Conservation (phyloP, 352 stramenopile genomes). For the Globisporangium yorkense region DNA sequence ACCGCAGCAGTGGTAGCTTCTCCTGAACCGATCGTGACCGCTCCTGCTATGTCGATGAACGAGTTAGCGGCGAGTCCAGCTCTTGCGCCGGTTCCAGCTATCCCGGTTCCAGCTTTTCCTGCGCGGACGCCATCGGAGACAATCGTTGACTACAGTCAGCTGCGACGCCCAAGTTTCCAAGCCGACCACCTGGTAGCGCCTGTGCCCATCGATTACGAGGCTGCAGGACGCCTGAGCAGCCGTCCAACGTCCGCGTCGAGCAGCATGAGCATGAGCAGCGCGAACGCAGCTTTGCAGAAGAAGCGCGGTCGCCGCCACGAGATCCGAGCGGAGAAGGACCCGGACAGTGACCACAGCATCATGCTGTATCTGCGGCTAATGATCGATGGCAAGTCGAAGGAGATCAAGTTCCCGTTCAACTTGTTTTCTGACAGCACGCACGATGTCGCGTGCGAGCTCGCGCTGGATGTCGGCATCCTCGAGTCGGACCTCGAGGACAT, state of each 20-base stretch:
- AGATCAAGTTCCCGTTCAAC: constrained; percentile 96
- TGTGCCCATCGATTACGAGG: constrained; percentile 5
- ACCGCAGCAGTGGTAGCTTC: no score
- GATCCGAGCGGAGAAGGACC: constrained; percentile 77
- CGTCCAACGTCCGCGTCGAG: constrained; percentile 27
- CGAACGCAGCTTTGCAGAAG: constrained; percentile 7
- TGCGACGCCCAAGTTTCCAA: constrained; percentile 15
- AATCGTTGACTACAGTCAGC: constrained; percentile 16
- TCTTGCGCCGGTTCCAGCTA: neutral
- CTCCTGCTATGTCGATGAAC: neutral
- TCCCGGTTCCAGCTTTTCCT: neutral
- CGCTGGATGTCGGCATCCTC: constrained; percentile 90
- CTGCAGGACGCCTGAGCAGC: constrained; percentile 3
- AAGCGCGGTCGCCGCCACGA: constrained; percentile 77
- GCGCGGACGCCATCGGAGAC: neutral
- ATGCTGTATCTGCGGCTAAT: constrained; percentile 88
- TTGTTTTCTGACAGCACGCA: constrained; percentile 92
- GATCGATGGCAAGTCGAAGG: constrained; percentile 91
- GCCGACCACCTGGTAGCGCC: constrained; percentile 1
- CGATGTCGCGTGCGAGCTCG: constrained; percentile 93
- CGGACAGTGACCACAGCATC: constrained; percentile 77
- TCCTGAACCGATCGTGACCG: no score
- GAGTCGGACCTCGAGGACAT: constrained; percentile 92
- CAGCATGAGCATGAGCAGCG: constrained; percentile 5
- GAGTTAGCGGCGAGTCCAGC: neutral